Evolutionary conservation across 768 basidiomycete species (phyloP), one percentile per base, ranked within the genome.

Genomic region (Cytidiella melzeri): DNA sequence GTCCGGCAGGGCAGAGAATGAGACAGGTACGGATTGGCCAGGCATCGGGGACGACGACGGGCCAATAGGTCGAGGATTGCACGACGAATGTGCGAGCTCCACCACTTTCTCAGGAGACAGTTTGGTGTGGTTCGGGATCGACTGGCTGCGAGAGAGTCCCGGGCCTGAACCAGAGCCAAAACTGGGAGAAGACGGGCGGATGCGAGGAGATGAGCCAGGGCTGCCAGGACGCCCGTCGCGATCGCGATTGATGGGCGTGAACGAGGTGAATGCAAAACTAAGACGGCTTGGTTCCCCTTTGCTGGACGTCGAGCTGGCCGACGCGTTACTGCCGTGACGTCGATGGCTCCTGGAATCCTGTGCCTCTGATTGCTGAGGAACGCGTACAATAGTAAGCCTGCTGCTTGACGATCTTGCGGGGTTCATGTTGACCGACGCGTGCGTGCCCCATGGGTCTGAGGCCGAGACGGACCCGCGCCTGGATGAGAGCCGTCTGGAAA

Each of bases 301-400:
- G 41, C 53, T 55, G 20, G 66, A 52, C 20, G 50, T 48, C 15
- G 73, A 65, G 43, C 58, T 50, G 39, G 61, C 38, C 23, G 63
- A 63, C 9, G 61, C 53, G 41, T 61, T 64, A 55, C 63, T 64
- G 24, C 62, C 65, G 41, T 61, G 61, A 41, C 66, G 64, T 26
- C 62, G 53, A 48, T 63, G 64, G 1, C 64, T 63, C 41, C 52
- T 60, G 21, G 66, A 69, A 50, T 70, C 64, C 41, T 59, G 47
- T 69, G 60, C 53, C 63, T 60, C 42, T 64, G 57, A 19, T 59
- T 61, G 30, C 57, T 62, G 25, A 52, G 63, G 65, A 45, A 88
- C 81, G 47, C 84, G 83, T 21, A 89, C 83, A 66, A 91, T 90
- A 44, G 86, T 88, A 36, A 90, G 71, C 3, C 70, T 80, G 64